Conservation (phyloP, 2,329 filamentous ascomycete genomes). For the Fusarium tricinctum region DNA sequence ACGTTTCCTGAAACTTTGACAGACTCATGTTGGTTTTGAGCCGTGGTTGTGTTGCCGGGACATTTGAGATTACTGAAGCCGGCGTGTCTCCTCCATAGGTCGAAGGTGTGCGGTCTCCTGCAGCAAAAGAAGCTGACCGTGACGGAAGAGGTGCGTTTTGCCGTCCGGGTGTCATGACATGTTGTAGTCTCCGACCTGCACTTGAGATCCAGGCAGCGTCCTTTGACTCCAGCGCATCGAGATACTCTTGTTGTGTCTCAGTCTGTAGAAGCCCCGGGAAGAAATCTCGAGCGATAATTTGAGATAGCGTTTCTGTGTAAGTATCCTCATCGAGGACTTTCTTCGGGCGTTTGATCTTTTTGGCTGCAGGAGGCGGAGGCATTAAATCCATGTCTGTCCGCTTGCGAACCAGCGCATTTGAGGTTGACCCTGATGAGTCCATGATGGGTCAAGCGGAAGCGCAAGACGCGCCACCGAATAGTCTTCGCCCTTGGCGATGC, state of each 20-base stretch:
- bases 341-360: constrained; percentile 91
- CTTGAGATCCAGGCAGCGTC: constrained; percentile 88
- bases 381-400: constrained; percentile 79
- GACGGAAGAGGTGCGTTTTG: constrained; percentile 46
- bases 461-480: background rate
- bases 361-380: constrained; percentile 86
- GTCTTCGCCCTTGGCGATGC: background rate
- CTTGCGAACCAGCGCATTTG: constrained; percentile 76
- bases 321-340: constrained; percentile 93
- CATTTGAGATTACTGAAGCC: constrained; percentile 64
- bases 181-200: constrained; percentile 77
- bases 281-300: constrained; percentile 97
- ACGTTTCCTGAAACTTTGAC: constrained; percentile 88
- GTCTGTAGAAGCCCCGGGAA: constrained; percentile 92
- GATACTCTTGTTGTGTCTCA: constrained; percentile 90
- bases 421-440: constrained; percentile 55
- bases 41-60: constrained; percentile 58
- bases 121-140: constrained; percentile 42
- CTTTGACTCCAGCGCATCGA: constrained; percentile 89
- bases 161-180: constrained; percentile 85
- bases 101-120: constrained; percentile 70
- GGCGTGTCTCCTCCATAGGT: constrained; percentile 82
- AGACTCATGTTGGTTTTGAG: constrained; percentile 85
- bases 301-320: constrained; percentile 89
- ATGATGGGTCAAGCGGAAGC: constrained; percentile 48